These are phyloP conservation scores for Trametes versicolor DNA, from an alignment of 1,284 basidiomycete species.

Conservation along the genomic window DNA sequence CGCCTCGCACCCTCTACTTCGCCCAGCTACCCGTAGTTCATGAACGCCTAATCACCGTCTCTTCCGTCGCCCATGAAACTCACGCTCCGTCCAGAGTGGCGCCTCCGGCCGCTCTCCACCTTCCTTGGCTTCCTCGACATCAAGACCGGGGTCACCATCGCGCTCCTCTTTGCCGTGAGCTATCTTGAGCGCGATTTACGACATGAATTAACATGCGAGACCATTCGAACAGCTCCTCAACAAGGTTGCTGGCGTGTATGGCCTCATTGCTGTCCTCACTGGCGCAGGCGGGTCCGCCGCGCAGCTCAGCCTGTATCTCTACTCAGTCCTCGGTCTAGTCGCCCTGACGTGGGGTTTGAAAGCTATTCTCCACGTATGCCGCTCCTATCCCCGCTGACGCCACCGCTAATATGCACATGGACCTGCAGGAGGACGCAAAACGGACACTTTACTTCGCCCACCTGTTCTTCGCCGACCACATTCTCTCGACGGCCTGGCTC, in stretches of 20 bases:
- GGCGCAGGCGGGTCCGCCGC: constrained; percentile 89
- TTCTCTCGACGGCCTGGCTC: constrained; percentile 93
- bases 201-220: constrained; percentile 26
- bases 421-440: constrained; percentile 82
- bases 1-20: constrained; percentile 3
- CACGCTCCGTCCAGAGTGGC: constrained; percentile 81
- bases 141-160: constrained; percentile 89
- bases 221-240: constrained; percentile 78
- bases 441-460: constrained; percentile 92
- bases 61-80: constrained; percentile 66
- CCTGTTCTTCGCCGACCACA: constrained; percentile 91
- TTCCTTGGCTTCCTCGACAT: constrained; percentile 88
- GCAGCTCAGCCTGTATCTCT: constrained; percentile 93
- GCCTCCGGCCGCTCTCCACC: constrained; percentile 81
- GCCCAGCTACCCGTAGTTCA: constrained; percentile 29
- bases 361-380: constrained; percentile 81
- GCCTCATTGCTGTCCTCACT: constrained; percentile 90
- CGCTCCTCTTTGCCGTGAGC: constrained; percentile 84
- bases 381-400: constrained; percentile 12
- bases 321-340: constrained; percentile 87
- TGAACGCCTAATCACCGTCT: constrained; percentile 32
- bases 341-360: constrained; percentile 90
- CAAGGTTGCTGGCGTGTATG: constrained; percentile 98
- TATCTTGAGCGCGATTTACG: constrained; percentile 26
- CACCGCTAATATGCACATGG: constrained; percentile 13